phyloP scores from a whole-genome alignment of 1,284 basidiomycete genomes.

The Coriolopsis trogii region DNA sequence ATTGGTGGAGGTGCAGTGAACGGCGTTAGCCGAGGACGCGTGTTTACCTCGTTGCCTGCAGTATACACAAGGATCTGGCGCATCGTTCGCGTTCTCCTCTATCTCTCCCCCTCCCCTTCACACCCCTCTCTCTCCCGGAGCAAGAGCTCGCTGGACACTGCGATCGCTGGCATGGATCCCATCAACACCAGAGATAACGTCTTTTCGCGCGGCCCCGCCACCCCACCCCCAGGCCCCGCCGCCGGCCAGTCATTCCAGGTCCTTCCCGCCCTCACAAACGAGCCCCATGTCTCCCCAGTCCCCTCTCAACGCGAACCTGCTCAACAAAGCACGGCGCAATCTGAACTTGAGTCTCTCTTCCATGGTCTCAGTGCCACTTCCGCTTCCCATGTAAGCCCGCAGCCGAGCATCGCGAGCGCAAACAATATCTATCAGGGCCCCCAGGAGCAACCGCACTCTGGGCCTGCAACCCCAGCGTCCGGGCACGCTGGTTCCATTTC shows the following conservation, averaged over 20 bases:
- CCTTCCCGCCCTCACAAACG: slow-evolving; percentile 29
- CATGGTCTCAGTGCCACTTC: slow-evolving; percentile 48
- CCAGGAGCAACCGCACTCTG: slow-evolving; percentile 46
- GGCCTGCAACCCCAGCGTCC: slow-evolving; percentile 56
- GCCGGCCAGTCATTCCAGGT: slow-evolving; percentile 38
- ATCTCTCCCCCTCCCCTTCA: slow-evolving; percentile 29
- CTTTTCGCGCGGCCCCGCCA: slow-evolving; percentile 61
- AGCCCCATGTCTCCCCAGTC: slow-evolving; percentile 38
- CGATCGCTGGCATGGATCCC: slow-evolving; percentile 36
- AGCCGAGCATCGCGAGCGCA: slow-evolving; percentile 37
- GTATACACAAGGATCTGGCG: slow-evolving; percentile 20
- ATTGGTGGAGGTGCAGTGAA: background rate
- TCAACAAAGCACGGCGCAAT: slow-evolving; percentile 41
- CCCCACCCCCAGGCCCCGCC: slow-evolving; percentile 47
- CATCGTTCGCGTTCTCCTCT: slow-evolving; percentile 25
- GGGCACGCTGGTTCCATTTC: slow-evolving; percentile 52
- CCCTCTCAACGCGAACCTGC: slow-evolving; percentile 37
- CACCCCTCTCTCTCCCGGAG: slow-evolving; percentile 22
- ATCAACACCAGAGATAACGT: slow-evolving; percentile 47
- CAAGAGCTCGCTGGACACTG: slow-evolving; percentile 21
- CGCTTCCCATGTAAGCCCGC: slow-evolving; percentile 36
- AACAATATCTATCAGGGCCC: slow-evolving; percentile 38
- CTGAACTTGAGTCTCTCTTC: slow-evolving; percentile 61
- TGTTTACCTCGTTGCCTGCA: slow-evolving; percentile 30
- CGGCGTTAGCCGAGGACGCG: slow-evolving; percentile 27